phyloP scores from a whole-genome alignment of 768 basidiomycete genomes.

The Mycena polygramma region DNA sequence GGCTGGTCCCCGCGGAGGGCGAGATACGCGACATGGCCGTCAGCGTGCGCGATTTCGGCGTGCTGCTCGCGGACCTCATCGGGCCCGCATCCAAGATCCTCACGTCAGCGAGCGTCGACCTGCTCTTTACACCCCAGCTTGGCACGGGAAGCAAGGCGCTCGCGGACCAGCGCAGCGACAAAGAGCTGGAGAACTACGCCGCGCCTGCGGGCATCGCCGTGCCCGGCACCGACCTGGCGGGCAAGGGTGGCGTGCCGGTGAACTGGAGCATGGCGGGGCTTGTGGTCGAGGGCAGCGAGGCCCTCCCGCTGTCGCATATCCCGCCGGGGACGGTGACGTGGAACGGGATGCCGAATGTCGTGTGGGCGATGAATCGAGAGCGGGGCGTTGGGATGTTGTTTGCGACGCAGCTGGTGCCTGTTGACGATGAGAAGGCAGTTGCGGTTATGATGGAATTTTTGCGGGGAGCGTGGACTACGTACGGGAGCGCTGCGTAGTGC shows the following conservation, averaged over 20 bases:
- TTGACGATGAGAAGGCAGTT: constrained; percentile 31
- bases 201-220: constrained; percentile 20
- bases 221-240: neutral
- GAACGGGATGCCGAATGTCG: constrained; percentile 36
- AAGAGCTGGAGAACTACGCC: constrained; percentile 21
- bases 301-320: constrained; percentile 22
- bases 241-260: neutral
- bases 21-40: constrained; percentile 6
- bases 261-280: constrained; percentile 27
- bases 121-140: constrained; percentile 24
- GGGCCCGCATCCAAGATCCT: constrained; percentile 25
- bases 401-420: constrained; percentile 33
- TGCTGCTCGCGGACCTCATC: constrained; percentile 29
- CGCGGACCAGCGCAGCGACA: constrained; percentile 14
- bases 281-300: constrained; percentile 9
- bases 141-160: constrained; percentile 10
- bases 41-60: constrained; percentile 21
- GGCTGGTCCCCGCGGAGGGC: constrained; percentile 14
- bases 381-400: constrained; percentile 28
- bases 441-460: constrained; percentile 28
- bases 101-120: constrained; percentile 8
- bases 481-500: neutral
- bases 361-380: constrained; percentile 33
- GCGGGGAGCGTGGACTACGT: constrained; percentile 27
- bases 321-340: constrained; percentile 31